Conservation (phyloP, 768 basidiomycete genomes). For the Leucosporidium creatinivorum region DNA sequence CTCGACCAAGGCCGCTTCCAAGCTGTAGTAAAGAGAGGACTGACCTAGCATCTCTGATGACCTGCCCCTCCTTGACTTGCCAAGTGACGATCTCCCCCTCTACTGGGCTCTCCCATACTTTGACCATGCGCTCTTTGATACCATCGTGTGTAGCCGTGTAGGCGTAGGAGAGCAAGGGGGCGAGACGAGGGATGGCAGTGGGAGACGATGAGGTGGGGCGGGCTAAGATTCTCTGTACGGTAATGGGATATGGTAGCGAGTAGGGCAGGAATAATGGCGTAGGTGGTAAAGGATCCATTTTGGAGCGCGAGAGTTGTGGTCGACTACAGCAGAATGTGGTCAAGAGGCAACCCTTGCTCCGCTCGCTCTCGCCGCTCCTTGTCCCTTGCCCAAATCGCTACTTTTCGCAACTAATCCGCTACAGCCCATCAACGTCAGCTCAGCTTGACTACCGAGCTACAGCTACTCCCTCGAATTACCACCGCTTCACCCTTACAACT, state of each 20-base stretch:
- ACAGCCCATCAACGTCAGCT: too few species aligned
- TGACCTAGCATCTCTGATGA: constrained; percentile 20
- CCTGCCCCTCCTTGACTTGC: constrained; percentile 48
- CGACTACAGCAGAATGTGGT: too few species aligned
- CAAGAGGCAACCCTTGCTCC: too few species aligned
- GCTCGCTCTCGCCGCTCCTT: too few species aligned
- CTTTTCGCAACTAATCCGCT: too few species aligned
- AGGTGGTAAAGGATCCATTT: background rate
- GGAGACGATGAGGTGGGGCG: constrained; percentile 46
- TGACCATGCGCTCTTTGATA: constrained; percentile 59
- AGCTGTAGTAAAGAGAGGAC: background rate
- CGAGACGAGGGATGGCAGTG: constrained; percentile 57
- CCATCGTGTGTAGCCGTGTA: constrained; percentile 42
- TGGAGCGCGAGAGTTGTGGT: too few species aligned
- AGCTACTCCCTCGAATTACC: background rate
- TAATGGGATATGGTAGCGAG: constrained; percentile 79
- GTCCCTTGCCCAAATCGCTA: too few species aligned
- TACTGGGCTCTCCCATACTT: constrained; percentile 82
- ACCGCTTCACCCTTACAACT: background rate
- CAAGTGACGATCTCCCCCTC: constrained; percentile 70
- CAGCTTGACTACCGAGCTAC: too few species aligned
- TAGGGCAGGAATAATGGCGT: constrained; percentile 71
- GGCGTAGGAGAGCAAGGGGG: constrained; percentile 65
- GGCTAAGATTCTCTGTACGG: constrained; percentile 57
- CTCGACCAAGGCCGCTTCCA: background rate